Percentiles rank a stretch among this genome's conserved stretches.
phyloP scores from a whole-genome alignment of 257 asterid species.

The Capsicum baccatum region DNA sequence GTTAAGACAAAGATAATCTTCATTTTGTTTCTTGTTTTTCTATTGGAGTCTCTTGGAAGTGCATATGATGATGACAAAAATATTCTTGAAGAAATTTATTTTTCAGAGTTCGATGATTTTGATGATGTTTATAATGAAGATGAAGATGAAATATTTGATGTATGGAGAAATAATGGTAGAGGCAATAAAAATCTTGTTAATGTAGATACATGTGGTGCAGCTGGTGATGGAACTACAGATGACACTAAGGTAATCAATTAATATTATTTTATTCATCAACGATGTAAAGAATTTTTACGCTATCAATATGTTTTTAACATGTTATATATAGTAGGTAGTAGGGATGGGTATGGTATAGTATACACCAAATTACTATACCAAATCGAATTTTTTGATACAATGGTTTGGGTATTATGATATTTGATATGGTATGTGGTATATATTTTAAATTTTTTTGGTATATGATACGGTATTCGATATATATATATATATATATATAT shows the following conservation, averaged over 20 bases:
- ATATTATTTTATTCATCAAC: neutral
- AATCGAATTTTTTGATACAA: too few species aligned
- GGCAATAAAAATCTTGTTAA: slow-evolving; percentile 61
- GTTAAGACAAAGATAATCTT: slow-evolving; percentile 39
- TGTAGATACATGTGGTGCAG: slow-evolving; percentile 89
- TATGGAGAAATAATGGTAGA: slow-evolving; percentile 38
- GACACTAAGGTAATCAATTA: slow-evolving; percentile 67
- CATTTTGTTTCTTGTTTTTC: slow-evolving; percentile 54
- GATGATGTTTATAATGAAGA: slow-evolving; percentile 30
- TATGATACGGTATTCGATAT: too few species aligned
- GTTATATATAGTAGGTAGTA: neutral
- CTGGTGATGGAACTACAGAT: slow-evolving; percentile 88
- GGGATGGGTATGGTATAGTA: too few species aligned
- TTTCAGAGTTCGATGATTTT: slow-evolving; percentile 1
- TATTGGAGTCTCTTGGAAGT: slow-evolving; percentile 39
- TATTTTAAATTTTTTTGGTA: too few species aligned
- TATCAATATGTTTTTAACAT: neutral
- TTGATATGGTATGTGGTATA: too few species aligned
- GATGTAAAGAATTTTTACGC: neutral
- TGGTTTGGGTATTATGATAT: too few species aligned
- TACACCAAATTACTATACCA: too few species aligned
- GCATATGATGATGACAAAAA: slow-evolving; percentile 36
- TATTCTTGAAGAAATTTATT: neutral
- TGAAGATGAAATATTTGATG: slow-evolving; percentile 48
- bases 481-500: too few species aligned